These are phyloP conservation scores for Xerocomus potaroensis DNA, from an alignment of 768 basidiomycete species.

Conservation along the genomic window DNA sequence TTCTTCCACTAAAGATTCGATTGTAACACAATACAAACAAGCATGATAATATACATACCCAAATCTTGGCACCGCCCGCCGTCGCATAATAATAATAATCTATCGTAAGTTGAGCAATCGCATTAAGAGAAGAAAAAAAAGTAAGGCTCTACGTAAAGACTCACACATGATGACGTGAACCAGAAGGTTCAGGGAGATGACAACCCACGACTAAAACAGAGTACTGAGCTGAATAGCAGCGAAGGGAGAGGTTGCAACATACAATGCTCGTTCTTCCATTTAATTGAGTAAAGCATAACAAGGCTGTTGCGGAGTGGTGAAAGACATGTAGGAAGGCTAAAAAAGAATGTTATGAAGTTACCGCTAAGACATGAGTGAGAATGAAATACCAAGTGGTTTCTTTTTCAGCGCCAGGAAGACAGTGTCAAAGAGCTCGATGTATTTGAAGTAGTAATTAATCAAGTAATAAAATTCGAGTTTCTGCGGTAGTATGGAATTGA, in stretches of 20 bases:
- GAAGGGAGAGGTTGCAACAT: constrained; percentile 30
- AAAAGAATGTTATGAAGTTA: background rate
- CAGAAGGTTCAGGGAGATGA: constrained; percentile 82
- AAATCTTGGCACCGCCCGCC: constrained; percentile 93
- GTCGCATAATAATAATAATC: constrained; percentile 99
- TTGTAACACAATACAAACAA: constrained; percentile 1
- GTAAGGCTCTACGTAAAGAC: constrained; percentile 35
- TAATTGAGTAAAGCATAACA: constrained; percentile 91
- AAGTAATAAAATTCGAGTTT: constrained; percentile 95
- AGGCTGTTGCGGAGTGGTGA: constrained; percentile 97
- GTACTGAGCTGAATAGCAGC: background rate
- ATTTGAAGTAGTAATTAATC: constrained; percentile 99
- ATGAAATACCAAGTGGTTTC: constrained; percentile 81
- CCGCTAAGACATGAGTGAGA: background rate
- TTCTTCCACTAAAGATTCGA: constrained; percentile 82
- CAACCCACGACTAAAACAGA: constrained; percentile 83
- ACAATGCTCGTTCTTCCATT: constrained; percentile 94
- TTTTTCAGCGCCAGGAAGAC: constrained; percentile 98
- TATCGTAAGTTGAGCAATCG: constrained; percentile 26
- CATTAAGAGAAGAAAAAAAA: too few species aligned
- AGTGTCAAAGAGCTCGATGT: constrained; percentile 93
- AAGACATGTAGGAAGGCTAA: constrained; percentile 97
- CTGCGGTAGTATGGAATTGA: constrained; percentile 36
- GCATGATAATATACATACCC: constrained; percentile 52
- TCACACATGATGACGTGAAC: constrained; percentile 98